A percentile compares a stretch with the other conserved stretches of the same genome.
Conservation (phyloP, 169 alveolate genomes). For the Besnoitia besnoiti region DNA sequence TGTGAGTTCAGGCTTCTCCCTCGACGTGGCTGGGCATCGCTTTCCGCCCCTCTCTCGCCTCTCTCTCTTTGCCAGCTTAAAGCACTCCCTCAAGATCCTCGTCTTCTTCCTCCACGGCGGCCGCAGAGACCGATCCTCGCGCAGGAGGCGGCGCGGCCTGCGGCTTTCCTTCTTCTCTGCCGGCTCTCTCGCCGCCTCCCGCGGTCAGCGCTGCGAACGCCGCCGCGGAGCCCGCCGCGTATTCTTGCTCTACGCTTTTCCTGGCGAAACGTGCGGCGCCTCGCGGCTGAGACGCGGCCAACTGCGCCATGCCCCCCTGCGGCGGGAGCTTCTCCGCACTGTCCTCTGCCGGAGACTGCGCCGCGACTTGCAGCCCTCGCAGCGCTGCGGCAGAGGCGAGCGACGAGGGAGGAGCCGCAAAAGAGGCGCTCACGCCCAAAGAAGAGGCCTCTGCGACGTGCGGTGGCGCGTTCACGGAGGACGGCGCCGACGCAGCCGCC, state of each 20-base stretch:
- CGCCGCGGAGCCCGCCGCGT: neutral
- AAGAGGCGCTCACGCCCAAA: neutral
- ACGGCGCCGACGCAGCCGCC: neutral
- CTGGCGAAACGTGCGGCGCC: neutral
- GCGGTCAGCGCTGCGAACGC: neutral
- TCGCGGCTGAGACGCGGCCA: too few species aligned
- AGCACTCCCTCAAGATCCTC: neutral
- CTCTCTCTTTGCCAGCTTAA: neutral
- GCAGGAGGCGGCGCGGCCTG: neutral
- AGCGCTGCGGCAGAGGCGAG: neutral
- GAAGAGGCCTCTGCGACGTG: too few species aligned
- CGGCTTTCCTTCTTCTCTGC: neutral
- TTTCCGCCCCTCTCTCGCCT: neutral
- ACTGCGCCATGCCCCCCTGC: too few species aligned
- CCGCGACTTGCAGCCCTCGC: too few species aligned
- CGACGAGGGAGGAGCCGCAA: neutral
- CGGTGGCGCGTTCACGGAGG: too few species aligned
- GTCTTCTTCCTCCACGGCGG: slow-evolving; percentile 7
- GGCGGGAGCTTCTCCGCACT: too few species aligned
- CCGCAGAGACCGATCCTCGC: neutral
- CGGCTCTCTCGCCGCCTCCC: neutral
- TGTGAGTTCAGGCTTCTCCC: neutral
- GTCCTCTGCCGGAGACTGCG: too few species aligned
- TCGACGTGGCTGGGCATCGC: neutral
- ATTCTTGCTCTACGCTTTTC: neutral